Base-by-base conservation (phyloP, 1,139 yeast genomes). In the Diutina catenulata region DNA sequence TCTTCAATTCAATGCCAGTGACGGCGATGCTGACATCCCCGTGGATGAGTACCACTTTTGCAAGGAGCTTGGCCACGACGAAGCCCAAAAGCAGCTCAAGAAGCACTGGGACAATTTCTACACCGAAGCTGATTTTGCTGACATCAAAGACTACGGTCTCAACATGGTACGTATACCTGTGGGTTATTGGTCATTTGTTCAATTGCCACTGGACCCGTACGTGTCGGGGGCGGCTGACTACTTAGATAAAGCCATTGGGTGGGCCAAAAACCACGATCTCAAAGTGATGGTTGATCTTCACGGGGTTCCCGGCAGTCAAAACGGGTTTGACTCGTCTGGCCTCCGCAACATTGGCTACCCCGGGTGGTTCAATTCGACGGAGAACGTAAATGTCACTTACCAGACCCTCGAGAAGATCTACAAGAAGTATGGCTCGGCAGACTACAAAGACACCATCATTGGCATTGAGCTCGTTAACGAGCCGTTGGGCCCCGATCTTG, bases 301-400 rank as follows among this genome's bases (percentile, higher is more conserved):
- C 48, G 82, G 82, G 20, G 74, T 67, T 7, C 82, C 82, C 3
- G 80, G 80, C 1, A 71, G 80, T 2, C 83, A 76, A 48, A 76
- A 77, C 51, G 83, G 83, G n/a, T 76, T 76, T 51, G 83, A 77
- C 47, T 76, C 76, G 51, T 74, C 80, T 3, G 84, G 84, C 1
- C 53, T 58, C 37, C 61, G 81, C 48, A 68, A 67, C 41, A 55
- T 58, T 16, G 59, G 60, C 15, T 52, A 55, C 37, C 63, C 74
- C 8, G 65, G 65, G 4, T 77, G 82, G 82, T 68, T 70, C 49
- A 53, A 62, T 21, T 48, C 55, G 11, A 57, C 62, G 1, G 61
- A 57, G 36, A 59, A 74, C 44, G 55, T 68, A 9, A 57, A 62
- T 15, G 48, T 68, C 20, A 69, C 81, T 0, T 44, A 58, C 16